A percentile compares a stretch with the other conserved stretches of the same genome.
Evolutionary conservation across 2,329 filamentous ascomycete species (phyloP).

Genomic region (Aspergillus aculeatus): DNA sequence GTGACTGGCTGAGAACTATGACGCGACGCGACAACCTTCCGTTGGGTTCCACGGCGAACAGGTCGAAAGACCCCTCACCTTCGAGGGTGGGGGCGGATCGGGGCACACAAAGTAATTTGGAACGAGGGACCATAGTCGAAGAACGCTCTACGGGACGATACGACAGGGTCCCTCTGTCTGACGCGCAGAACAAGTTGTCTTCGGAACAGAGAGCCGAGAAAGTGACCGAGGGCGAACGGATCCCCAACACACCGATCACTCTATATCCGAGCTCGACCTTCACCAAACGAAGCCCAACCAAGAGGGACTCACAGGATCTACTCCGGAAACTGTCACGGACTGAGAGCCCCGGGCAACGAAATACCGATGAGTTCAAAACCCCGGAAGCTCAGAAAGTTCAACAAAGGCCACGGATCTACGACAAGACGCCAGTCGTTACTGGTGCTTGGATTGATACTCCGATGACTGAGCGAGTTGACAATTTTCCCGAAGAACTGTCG

Average conservation of each 20-base stretch:
- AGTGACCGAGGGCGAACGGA: constrained; percentile 25
- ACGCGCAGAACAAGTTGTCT: constrained; percentile 14
- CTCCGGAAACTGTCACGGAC: constrained; percentile 43
- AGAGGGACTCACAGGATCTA: constrained; percentile 42
- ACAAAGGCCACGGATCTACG: constrained; percentile 32
- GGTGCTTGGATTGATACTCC: constrained; percentile 51
- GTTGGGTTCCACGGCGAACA: constrained; percentile 19
- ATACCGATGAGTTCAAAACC: constrained; percentile 29
- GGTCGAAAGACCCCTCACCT: constrained; percentile 17
- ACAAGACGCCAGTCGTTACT: constrained; percentile 46
- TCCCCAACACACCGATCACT: constrained; percentile 40
- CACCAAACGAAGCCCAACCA: constrained; percentile 30
- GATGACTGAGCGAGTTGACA: constrained; percentile 37
- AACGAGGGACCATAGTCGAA: constrained; percentile 23
- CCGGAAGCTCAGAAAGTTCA: constrained; percentile 34
- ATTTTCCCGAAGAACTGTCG: constrained; percentile 25
- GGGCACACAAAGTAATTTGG: constrained; percentile 28
- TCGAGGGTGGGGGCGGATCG: constrained; percentile 27
- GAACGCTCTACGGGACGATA: constrained; percentile 22
- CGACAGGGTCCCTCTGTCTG: constrained; percentile 13
- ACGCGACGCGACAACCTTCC: constrained; percentile 23
- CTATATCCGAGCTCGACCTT: constrained; percentile 36
- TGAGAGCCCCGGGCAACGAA: constrained; percentile 33
- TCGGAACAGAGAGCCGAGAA: constrained; percentile 18
- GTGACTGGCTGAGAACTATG: constrained; percentile 38